These are phyloP conservation scores for Rhododendron ferrugineum DNA, from an alignment of 148 eudicot species.

Conservation along the genomic window DNA sequence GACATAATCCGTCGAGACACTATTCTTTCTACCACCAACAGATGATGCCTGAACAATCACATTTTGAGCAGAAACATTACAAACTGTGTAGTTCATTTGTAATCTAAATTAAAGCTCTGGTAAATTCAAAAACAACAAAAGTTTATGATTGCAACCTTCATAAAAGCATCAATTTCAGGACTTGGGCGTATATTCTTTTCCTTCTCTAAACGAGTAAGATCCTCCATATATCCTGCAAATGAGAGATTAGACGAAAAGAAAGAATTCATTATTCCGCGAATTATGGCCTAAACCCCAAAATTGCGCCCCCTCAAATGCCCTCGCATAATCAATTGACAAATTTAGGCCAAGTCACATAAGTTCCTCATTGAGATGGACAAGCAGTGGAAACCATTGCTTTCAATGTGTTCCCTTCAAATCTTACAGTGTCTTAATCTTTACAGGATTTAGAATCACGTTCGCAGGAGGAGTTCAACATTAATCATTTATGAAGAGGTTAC, in stretches of 20 bases:
- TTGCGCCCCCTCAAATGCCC: not conserved
- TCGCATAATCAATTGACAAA: not conserved
- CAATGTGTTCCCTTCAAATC: not conserved
- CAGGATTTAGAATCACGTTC: not conserved
- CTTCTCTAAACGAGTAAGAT: constrained; percentile 58
- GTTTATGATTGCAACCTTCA: constrained; percentile 54
- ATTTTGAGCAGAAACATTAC: not conserved
- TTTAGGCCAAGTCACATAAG: not conserved
- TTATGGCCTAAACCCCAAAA: not conserved
- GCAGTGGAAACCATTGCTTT: not conserved
- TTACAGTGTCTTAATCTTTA: not conserved
- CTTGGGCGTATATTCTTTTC: constrained; percentile 58
- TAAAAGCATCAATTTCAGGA: constrained; percentile 88
- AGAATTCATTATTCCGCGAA: not conserved
- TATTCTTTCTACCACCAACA: constrained; percentile 60
- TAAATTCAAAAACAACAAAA: not conserved
- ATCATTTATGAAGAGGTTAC: not conserved
- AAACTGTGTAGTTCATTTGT: not conserved
- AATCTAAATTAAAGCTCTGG: not conserved
- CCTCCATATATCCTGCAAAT: constrained; percentile 47
- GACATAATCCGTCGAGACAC: constrained; percentile 66
- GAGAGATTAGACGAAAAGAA: constrained; percentile 1
- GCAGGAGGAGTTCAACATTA: not conserved
- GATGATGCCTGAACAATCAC: constrained; percentile 55
- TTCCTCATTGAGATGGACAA: not conserved